Conservation (phyloP, 1,284 basidiomycete species). For the Boletus semigastroideus region DNA sequence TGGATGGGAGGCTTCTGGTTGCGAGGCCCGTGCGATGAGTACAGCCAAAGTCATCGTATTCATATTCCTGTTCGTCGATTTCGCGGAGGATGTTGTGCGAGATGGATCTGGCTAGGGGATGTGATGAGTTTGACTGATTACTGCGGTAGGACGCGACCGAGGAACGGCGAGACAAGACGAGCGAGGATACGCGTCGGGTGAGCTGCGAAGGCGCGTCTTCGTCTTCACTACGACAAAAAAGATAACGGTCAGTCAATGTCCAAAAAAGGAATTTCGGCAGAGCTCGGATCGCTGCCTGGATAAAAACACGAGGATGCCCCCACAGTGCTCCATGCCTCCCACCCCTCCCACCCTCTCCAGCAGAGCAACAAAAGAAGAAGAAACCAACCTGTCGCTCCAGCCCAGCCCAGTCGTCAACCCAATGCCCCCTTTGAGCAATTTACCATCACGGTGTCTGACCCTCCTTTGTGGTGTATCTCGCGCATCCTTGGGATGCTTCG, state of each 20-base stretch:
- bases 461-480: conserved; percentile 64
- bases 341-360: not conserved
- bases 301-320: conserved; percentile 9
- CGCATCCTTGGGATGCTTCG: conserved; percentile 59
- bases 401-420: conserved; percentile 79
- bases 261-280: conserved; percentile 4
- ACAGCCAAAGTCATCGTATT: conserved; percentile 27
- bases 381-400: conserved; percentile 74
- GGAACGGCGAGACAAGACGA: conserved; percentile 47
- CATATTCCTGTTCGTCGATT: conserved; percentile 17
- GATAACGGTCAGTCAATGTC: not conserved
- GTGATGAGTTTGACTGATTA: conserved; percentile 14
- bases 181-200: conserved; percentile 59
- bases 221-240: conserved; percentile 57
- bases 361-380: not conserved
- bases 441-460: conserved; percentile 69
- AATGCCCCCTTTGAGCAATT: conserved; percentile 64
- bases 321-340: not conserved
- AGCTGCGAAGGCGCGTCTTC: conserved; percentile 77
- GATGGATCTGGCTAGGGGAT: conserved; percentile 36
- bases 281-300: conserved; percentile 5
- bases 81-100: conserved; percentile 34
- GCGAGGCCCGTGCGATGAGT: conserved; percentile 9
- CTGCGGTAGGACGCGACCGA: conserved; percentile 29
- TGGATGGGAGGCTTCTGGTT: conserved; percentile 24